Evolutionary conservation across 2,329 filamentous ascomycete genomes (phyloP).

Genomic region (Fusarium napiforme): DNA sequence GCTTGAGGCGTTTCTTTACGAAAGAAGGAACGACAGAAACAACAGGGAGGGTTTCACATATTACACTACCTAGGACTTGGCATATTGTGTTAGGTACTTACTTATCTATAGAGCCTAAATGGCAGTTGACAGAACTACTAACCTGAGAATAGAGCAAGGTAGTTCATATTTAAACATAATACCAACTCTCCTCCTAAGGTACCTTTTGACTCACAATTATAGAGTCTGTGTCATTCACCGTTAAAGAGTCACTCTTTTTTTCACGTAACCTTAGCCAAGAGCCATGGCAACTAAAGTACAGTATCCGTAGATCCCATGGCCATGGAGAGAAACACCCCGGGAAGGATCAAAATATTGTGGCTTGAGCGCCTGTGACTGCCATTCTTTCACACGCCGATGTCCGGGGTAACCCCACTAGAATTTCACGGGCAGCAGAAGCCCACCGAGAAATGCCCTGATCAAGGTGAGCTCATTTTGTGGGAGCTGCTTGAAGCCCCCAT

Average conservation of each 20-base stretch:
- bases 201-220: background rate
- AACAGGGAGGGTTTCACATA: background rate
- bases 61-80: background rate
- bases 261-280: background rate
- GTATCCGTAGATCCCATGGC: background rate
- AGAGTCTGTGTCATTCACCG: background rate
- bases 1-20: constrained; percentile 16
- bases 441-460: constrained; percentile 26
- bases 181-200: no score
- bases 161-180: background rate
- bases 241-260: background rate
- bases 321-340: background rate
- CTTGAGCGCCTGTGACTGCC: constrained; percentile 21
- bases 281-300: background rate
- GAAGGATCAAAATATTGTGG: constrained; percentile 1
- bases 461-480: constrained; percentile 37
- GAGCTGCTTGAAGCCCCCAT: constrained; percentile 22
- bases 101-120: background rate
- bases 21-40: constrained; percentile 7
- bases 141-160: background rate
- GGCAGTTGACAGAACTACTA: background rate
- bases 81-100: background rate
- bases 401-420: constrained; percentile 44
- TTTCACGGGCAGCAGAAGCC: constrained; percentile 18
- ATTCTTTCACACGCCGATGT: constrained; percentile 42